Conservation (phyloP, 1,284 basidiomycete genomes). For the Peniophora sp. region DNA sequence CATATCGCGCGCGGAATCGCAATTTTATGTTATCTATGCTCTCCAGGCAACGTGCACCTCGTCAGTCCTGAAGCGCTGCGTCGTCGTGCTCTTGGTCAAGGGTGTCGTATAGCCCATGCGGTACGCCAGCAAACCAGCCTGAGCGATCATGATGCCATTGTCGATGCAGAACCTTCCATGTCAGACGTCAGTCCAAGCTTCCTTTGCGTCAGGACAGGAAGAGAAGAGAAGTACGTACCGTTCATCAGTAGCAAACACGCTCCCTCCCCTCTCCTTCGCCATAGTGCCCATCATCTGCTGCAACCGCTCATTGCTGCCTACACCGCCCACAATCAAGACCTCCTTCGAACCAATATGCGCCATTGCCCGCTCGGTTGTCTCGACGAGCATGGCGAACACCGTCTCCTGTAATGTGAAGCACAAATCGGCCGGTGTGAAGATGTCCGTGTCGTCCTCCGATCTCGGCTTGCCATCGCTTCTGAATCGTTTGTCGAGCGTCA, state of each 20-base stretch:
- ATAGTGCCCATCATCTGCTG: conserved; percentile 99
- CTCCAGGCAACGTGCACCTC: conserved; percentile 88
- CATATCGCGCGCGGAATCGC: no score
- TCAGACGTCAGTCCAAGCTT: conserved; percentile 3
- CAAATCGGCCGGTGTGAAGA: conserved; percentile 89
- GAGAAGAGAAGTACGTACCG: conserved; percentile 41
- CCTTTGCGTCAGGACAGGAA: not conserved
- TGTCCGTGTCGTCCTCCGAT: conserved; percentile 47
- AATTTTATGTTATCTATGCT: no score
- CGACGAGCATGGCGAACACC: conserved; percentile 97
- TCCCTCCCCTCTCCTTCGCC: conserved; percentile 85
- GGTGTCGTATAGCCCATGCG: conserved; percentile 88
- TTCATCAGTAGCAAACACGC: conserved; percentile 95
- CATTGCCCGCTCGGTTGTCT: conserved; percentile 99
- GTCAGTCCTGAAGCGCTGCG: conserved; percentile 89
- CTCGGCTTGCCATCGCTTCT: conserved; percentile 31
- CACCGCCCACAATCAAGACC: conserved; percentile 96
- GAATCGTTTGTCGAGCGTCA: conserved; percentile 76
- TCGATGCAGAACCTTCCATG: conserved; percentile 99
- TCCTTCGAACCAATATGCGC: conserved; percentile 96
- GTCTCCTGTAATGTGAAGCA: conserved; percentile 98
- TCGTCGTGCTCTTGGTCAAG: conserved; percentile 76
- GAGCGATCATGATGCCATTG: conserved; percentile 99
- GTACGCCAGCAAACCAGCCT: conserved; percentile 88
- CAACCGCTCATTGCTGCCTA: conserved; percentile 91